Evolutionary conservation across 352 stramenopile species (phyloP).

Genomic region (Blastocystis sp.): DNA sequence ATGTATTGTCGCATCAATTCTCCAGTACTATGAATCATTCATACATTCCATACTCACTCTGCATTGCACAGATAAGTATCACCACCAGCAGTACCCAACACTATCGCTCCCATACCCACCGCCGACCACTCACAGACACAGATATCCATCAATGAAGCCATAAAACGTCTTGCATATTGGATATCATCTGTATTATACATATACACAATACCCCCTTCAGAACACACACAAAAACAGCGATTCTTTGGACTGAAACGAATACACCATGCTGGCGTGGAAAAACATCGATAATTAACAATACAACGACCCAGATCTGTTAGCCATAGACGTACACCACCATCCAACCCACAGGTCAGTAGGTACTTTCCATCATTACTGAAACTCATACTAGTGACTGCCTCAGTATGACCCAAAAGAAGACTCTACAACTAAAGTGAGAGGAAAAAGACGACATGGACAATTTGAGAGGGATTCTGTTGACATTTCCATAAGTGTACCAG

Average conservation of each 20-base stretch:
- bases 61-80: background rate
- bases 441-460: background rate
- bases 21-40: background rate
- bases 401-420: conserved; percentile 11
- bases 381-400: background rate
- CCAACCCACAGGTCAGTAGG: background rate
- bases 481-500: conserved; percentile 20
- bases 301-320: conserved; percentile 30
- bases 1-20: background rate
- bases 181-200: conserved; percentile 38
- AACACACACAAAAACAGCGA: background rate
- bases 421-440: background rate
- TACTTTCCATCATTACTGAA: conserved; percentile 1
- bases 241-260: conserved; percentile 19
- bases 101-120: background rate
- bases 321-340: conserved; percentile 16
- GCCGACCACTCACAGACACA: background rate
- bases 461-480: background rate
- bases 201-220: background rate
- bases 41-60: background rate
- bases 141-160: background rate
- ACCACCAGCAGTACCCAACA: background rate
- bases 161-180: background rate
- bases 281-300: conserved; percentile 26
- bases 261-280: background rate